Conservation (phyloP, 2,329 filamentous ascomycete genomes). For the Colletotrichum liriopes region DNA sequence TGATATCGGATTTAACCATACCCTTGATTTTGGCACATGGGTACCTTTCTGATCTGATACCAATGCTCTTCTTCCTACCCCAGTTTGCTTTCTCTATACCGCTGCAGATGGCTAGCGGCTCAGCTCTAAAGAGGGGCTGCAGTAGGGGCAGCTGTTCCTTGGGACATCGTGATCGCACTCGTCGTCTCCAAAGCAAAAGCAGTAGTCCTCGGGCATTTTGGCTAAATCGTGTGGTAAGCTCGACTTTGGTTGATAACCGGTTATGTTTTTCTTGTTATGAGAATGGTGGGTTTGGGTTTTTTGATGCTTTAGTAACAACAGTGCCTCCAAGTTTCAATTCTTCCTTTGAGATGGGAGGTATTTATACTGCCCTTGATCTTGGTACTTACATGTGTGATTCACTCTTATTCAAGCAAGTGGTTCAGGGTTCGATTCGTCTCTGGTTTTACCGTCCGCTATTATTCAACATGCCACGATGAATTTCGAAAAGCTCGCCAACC, state of each 20-base stretch:
- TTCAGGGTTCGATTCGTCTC: too few species aligned
- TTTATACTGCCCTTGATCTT: background rate
- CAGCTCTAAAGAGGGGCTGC: background rate
- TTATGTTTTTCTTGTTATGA: too few species aligned
- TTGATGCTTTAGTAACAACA: background rate
- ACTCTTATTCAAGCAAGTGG: background rate
- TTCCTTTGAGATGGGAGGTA: background rate
- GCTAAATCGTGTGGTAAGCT: background rate
- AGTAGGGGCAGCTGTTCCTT: conserved; percentile 1
- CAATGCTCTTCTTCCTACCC: background rate
- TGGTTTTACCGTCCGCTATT: too few species aligned
- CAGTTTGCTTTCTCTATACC: accelerated
- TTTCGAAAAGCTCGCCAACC: too few species aligned
- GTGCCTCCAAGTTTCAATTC: too few species aligned
- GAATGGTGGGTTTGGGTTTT: background rate
- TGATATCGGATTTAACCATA: too few species aligned
- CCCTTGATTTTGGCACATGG: too few species aligned
- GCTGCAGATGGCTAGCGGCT: background rate
- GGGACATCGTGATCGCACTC: background rate
- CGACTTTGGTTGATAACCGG: background rate
- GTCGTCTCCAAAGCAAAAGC: background rate
- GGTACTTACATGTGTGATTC: background rate
- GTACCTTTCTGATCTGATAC: background rate
- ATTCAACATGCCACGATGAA: accelerated
- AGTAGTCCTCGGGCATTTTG: background rate